These are phyloP conservation scores for Fragilaria radians DNA, from an alignment of 108 stramenopile species.

Conservation along the genomic window DNA sequence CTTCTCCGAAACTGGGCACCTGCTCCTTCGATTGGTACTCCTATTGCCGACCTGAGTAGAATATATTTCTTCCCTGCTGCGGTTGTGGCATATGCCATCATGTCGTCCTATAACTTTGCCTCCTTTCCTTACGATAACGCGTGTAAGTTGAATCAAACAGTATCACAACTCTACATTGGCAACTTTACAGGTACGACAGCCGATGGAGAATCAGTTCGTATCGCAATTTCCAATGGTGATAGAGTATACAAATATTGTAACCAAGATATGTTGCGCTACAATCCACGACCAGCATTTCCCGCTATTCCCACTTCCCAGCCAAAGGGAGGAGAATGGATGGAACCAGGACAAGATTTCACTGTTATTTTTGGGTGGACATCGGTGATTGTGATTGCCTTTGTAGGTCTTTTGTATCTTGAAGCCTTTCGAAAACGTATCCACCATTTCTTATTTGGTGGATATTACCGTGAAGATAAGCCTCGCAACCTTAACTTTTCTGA, in stretches of 20 bases:
- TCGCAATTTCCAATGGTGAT: constrained; percentile 3
- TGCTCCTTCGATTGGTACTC: constrained; percentile 4
- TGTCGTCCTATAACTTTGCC: constrained; percentile 13
- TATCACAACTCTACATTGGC: constrained; percentile 7
- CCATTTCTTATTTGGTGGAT: background rate
- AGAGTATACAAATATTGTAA: constrained; percentile 9
- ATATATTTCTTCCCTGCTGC: constrained; percentile 10
- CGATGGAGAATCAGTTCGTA: background rate
- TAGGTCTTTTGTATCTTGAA: background rate
- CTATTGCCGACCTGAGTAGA: constrained; percentile 4
- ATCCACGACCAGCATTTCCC: constrained; percentile 2
- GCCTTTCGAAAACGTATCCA: background rate
- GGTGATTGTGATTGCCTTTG: background rate
- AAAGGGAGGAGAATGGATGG: constrained; percentile 1
- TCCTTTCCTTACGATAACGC: constrained; percentile 20
- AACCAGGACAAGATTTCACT: background rate
- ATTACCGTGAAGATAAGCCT: background rate
- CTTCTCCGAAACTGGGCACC: constrained; percentile 11
- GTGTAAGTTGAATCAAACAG: background rate
- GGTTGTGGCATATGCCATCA: constrained; percentile 5
- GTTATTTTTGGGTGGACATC: constrained; percentile 11
- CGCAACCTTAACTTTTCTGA: background rate
- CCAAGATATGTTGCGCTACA: constrained; percentile 12
- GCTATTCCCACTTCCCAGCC: constrained; percentile 1
- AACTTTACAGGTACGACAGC: background rate